These are phyloP conservation scores for Podospora sp. DNA, from an alignment of 495 filamentous ascomycete species.

Conservation along the genomic window DNA sequence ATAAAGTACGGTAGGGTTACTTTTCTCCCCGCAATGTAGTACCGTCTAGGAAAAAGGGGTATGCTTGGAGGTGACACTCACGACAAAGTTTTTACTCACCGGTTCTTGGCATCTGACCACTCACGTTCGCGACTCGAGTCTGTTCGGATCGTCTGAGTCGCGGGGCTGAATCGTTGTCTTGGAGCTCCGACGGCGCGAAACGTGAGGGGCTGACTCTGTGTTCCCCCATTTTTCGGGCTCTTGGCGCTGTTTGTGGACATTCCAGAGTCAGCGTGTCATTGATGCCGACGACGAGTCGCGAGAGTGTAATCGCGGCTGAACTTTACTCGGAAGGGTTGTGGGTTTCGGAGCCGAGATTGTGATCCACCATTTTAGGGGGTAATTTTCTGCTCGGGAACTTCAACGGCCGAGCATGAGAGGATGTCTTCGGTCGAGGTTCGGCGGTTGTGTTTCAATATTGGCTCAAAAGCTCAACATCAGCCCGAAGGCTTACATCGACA, in stretches of 20 bases:
- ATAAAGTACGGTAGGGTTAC: slow-evolving; percentile 4
- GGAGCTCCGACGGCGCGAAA: background rate
- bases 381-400: too few relatives aligned
- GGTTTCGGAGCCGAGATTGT: background rate
- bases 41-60: background rate
- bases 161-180: background rate
- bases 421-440: too few relatives aligned
- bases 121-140: background rate
- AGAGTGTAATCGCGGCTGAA: slow-evolving; percentile 4
- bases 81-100: background rate
- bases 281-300: background rate
- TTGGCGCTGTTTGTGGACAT: background rate
- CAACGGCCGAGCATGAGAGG: too few relatives aligned
- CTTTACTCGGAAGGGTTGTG: background rate
- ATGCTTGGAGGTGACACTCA: background rate
- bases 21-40: background rate
- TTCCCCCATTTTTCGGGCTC: background rate
- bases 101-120: background rate
- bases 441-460: too few relatives aligned
- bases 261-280: background rate
- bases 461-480: too few relatives aligned
- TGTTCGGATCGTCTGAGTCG: background rate
- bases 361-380: too few relatives aligned
- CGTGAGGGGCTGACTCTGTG: too few relatives aligned
- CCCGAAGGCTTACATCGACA: too few relatives aligned